phyloP scores from a whole-genome alignment of 2,329 filamentous ascomycete species.

The Emergomyces africanus region DNA sequence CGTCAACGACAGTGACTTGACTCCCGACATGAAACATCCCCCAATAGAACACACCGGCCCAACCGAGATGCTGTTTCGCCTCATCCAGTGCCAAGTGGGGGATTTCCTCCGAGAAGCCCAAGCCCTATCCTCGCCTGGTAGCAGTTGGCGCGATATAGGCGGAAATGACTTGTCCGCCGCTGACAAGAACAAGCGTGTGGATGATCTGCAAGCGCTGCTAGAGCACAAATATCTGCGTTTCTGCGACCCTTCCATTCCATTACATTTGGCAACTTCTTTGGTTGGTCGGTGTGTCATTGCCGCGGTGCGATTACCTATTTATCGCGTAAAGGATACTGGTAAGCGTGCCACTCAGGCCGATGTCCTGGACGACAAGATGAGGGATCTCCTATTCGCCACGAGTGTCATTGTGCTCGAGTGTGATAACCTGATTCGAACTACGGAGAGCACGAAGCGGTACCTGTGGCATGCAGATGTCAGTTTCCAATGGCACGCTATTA shows the following conservation, averaged over 20 bases:
- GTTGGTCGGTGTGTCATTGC: conserved; percentile 26
- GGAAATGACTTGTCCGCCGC: background rate
- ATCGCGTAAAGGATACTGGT: background rate
- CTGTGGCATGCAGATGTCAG: conserved; percentile 32
- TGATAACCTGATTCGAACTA: conserved; percentile 28
- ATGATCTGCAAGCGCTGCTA: conserved; percentile 17
- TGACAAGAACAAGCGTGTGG: conserved; percentile 14
- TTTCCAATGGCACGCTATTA: conserved; percentile 38
- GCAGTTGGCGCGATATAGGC: background rate
- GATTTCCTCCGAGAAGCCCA: conserved; percentile 25
- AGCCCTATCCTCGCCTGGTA: background rate
- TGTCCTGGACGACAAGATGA: conserved; percentile 16
- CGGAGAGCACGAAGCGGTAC: conserved; percentile 24
- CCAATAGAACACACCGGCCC: conserved; percentile 19
- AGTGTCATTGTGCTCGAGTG: conserved; percentile 28
- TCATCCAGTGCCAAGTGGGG: conserved; percentile 31
- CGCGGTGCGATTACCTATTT: conserved; percentile 22
- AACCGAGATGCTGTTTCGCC: conserved; percentile 33
- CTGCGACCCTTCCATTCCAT: conserved; percentile 24
- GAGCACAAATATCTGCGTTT: conserved; percentile 22
- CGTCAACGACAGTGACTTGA: conserved; percentile 31
- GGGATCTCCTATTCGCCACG: conserved; percentile 24
- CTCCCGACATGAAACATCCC: conserved; percentile 24
- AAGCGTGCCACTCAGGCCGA: background rate
- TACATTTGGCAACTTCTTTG: conserved; percentile 29